Percentiles rank a stretch among this genome's conserved stretches.
Evolutionary conservation across 164 flowering plant genomes (phyloP).

Genomic region (Malania oleifera): DNA sequence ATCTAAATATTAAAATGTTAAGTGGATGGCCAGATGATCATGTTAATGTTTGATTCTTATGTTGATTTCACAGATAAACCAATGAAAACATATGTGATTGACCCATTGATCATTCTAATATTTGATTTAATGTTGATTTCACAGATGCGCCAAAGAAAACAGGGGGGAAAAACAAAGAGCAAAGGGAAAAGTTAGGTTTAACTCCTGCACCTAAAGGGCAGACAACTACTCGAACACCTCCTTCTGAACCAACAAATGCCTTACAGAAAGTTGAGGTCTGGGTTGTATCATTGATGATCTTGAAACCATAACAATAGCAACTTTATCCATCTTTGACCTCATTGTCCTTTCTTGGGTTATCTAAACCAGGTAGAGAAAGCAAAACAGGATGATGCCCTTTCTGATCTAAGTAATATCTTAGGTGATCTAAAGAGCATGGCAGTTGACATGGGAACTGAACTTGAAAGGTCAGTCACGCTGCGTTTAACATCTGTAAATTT

Average conservation of each 20-base stretch:
- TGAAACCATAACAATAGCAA: not conserved
- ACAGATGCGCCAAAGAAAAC: constrained; percentile 52
- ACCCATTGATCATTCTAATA: not conserved
- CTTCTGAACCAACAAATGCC: constrained; percentile 50
- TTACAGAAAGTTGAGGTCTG: constrained; percentile 82
- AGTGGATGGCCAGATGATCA: not conserved
- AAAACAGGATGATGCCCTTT: constrained; percentile 76
- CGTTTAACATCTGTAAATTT: not conserved
- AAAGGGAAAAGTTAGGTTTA: constrained; percentile 71
- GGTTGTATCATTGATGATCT: constrained; percentile 3
- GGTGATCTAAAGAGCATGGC: constrained; percentile 86
- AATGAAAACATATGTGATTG: too few species aligned
- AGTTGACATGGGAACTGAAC: constrained; percentile 74
- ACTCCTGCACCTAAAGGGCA: constrained; percentile 34
- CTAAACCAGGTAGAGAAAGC: constrained; percentile 55
- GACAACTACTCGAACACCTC: constrained; percentile 33
- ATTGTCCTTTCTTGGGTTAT: not conserved
- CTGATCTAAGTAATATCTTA: constrained; percentile 65
- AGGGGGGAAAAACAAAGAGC: constrained; percentile 36
- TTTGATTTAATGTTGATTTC: constrained; percentile 5
- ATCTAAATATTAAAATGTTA: too few species aligned
- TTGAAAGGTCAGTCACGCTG: constrained; percentile 48
- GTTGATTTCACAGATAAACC: too few species aligned
- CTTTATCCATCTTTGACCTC: not conserved
- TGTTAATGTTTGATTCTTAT: not conserved